Base-by-base conservation (phyloP, 2,329 filamentous ascomycete genomes). In the Pochonia chlamydosporia region DNA sequence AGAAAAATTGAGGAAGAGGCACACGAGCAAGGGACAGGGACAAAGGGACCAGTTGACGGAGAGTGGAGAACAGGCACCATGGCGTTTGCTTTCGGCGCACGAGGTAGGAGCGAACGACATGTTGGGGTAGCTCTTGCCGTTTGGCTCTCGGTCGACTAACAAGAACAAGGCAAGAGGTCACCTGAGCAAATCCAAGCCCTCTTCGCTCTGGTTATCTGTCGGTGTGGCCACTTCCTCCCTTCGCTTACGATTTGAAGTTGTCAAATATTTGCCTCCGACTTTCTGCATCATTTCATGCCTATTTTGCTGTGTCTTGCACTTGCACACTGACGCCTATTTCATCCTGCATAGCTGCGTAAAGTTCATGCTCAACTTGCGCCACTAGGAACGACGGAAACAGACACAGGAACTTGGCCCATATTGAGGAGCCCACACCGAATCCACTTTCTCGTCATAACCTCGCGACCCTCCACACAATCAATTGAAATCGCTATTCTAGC, bases 391-490 rank as follows among this genome's bases (percentile, higher is more conserved):
- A 26, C 30, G 21, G 21, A 36, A 25, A 18, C 4, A 36, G 20
- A 9, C 30, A 14, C 18, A 7, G 26, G 18, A 33, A 14, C 6
- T 14, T 33, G 13, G 14, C 40, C 26, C 13, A 9, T 33, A 33
- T 33, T 33, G 25, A 28, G 25, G n/a, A 35, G 41, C 20, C 25
- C 42, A 44, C 35, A 5, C n/a, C n/a, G n/a, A 39, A 33, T 21
- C 42, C 42, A 44, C 42, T 44, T 26, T 25, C 42, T 37, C 42
- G 23, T 28, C n/a, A 26, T 36, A 37, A 44, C 28, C 42, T 16
- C 16, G 20, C n/a, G n/a, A n/a, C n/a, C n/a, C n/a, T n/a, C n/a
- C n/a, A n/a, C n/a, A n/a, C 8, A n/a, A 40, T 16, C 16, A n/a
- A 10, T 20, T 28, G 13, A 7, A 28, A 28, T 13, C 26, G 13